Base-by-base conservation (phyloP, 176 grass and related monocot genomes). In the Cenchrus fungigraminus region DNA sequence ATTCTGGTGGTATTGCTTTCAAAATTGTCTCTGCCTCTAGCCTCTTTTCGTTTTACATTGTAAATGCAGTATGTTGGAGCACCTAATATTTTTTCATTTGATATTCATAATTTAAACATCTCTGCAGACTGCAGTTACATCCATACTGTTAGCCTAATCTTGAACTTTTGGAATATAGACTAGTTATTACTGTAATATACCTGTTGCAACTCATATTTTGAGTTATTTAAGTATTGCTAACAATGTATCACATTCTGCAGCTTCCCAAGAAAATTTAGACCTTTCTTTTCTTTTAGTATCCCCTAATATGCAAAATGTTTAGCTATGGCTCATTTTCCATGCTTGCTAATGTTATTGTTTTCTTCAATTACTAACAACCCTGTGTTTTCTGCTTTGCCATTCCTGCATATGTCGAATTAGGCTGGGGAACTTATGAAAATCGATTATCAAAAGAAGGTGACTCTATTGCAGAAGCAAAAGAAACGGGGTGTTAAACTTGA, bases 381-480 rank as follows among this genome's bases (percentile, higher is more conserved):
- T 79, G 40, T 66, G 7, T 82, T 79, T 83, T 79, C 17, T 83
- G 57, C 6, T 80, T 52, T 74, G n/a, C 68, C 58, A 49, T 80
- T 17, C 50, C 37, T 74, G 11, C 28, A 57, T 66, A 16, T 87
- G 75, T 31, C 75, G 32, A 90, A 63, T 65, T 92, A 98, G 97
- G 91, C 96, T 71, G 89, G 91, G 76, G 93, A 95, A 82, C 91
- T 91, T 89, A 92, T 94, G 91, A 98, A 98, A 94, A 91, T 94
- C 81, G 93, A 98, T 80, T 98, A 98, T 87, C 97, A 98, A 80
- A 92, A 91, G 84, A 98, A 98, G 81, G 93, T 94, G 68, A 81
- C 88, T 49, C 79, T 98, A 82, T 73, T 98, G 83, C 87, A 96
- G 77, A 98, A 93, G 76, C 90, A 98, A 88, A 98, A 95, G 81